Base-by-base conservation (phyloP, 768 basidiomycete genomes). In the Macrolepiota albuminosa region DNA sequence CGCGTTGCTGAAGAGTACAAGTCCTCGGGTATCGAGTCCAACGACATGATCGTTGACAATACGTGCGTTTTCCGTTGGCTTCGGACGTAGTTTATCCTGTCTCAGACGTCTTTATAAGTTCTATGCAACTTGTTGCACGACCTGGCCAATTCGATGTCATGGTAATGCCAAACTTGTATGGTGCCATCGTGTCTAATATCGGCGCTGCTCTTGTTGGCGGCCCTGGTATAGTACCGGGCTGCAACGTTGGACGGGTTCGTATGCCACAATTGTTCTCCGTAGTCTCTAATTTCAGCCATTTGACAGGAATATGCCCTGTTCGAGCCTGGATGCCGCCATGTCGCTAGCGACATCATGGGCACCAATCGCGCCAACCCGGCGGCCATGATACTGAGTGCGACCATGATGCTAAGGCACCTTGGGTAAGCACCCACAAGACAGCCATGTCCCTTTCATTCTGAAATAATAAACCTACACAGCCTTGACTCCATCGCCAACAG, bases 31-130 rank as follows among this genome's bases (percentile, higher is more conserved):
- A 95, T 99, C 69, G 84, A 85, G 66, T 92, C 82, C 71, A 96
- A 98, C 69, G 92, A 96, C 75, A 98, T 99, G 97, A 99, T 99
- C 60, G 93, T 98, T 60, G 95, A 98, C 76, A 98, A 98, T 80
- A 96, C 95, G 90, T 95, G 69, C 59, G 84, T 69, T 14, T 33
- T 54, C 56, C 34, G 54, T 33, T 54, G 54, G 45, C 5, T 46
- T 26, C 26, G 56, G 24, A 56, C 31, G 4, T 21, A 46, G 14
- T 24, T 36, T n/a, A 47, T 34, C 59, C 24, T 29, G 4, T 54
- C 51, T 63, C 51, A 63, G 49, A 45, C 59, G 26, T 39, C 13
- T 34, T 18, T 13, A 16, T 6, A n/a, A 93, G 91, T 54, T 94
- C 96, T 50, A 99, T 99, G 97, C 97, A 99, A 76, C 88, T 99